Conservation (phyloP, 2,329 filamentous ascomycete genomes). For the Chalaropsis thielavioides region DNA sequence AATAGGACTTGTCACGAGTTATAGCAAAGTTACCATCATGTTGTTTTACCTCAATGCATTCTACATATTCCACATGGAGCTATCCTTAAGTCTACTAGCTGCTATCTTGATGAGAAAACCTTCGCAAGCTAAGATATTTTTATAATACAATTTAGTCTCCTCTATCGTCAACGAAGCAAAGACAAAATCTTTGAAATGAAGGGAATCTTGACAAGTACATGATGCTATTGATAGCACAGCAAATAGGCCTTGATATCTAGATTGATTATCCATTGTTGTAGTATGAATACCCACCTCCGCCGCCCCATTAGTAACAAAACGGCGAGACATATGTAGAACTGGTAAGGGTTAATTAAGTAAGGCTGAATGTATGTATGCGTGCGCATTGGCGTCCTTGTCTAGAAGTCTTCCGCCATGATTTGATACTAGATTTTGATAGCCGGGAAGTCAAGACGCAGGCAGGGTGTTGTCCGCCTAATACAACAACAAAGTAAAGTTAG, state of each 20-base stretch:
- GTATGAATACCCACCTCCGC: not conserved
- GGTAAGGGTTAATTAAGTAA: not conserved
- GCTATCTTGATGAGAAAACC: too few relatives aligned
- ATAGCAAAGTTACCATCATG: too few relatives aligned
- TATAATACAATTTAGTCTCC: too few relatives aligned
- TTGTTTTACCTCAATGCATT: too few relatives aligned
- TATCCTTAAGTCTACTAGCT: too few relatives aligned
- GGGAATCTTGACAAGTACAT: not conserved
- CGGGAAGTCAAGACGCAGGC: not conserved
- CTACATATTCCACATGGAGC: too few relatives aligned
- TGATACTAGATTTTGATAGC: not conserved
- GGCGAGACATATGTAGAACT: not conserved
- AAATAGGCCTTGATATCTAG: too few relatives aligned
- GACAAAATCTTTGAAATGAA: not conserved
- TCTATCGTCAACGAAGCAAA: too few relatives aligned
- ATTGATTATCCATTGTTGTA: too few relatives aligned
- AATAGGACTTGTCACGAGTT: too few relatives aligned
- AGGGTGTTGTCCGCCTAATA: not conserved
- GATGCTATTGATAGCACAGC: not conserved
- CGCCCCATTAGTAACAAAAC: not conserved
- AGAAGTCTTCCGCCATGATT: not conserved
- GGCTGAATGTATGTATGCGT: not conserved
- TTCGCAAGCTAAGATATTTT: too few relatives aligned
- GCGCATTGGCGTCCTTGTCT: not conserved
- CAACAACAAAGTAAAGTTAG: not conserved